A percentile compares a stretch with the other conserved stretches of the same genome.
Evolutionary conservation across 768 basidiomycete genomes (phyloP).

Genomic region (Calocera cornea): DNA sequence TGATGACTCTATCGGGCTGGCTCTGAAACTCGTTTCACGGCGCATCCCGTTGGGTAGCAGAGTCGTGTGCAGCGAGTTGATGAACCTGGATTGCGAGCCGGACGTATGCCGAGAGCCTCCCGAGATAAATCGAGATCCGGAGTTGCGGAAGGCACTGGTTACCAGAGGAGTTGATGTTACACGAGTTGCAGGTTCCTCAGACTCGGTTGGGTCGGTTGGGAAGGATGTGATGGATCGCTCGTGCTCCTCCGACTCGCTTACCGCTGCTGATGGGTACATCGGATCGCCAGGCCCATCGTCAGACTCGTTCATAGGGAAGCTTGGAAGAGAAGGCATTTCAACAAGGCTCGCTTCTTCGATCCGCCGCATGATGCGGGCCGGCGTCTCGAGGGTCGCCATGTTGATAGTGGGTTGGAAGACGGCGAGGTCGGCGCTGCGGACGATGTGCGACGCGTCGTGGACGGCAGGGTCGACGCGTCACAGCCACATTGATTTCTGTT

Average conservation of each 20-base stretch:
- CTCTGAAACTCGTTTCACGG: neutral
- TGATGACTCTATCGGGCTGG: neutral
- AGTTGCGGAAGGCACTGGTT: neutral
- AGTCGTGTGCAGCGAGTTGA: neutral
- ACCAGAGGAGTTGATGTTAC: neutral
- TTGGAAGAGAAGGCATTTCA: conserved; percentile 1
- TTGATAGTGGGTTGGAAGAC: neutral
- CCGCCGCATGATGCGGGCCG: neutral
- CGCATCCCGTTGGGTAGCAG: neutral
- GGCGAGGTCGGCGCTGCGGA: neutral
- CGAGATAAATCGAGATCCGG: neutral
- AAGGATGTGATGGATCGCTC: conserved; percentile 1
- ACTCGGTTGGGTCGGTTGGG: neutral
- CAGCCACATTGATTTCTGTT: conserved; percentile 2
- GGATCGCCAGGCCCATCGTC: neutral
- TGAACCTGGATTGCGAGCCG: neutral
- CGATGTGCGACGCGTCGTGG: neutral
- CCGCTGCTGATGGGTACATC: neutral
- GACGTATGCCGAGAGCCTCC: neutral
- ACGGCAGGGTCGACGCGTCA: neutral
- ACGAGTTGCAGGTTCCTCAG: neutral
- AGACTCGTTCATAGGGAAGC: conserved; percentile 1
- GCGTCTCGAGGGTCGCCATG: neutral
- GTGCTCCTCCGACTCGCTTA: neutral
- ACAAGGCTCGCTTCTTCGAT: neutral